phyloP scores from a whole-genome alignment of 2,329 filamentous ascomycete genomes.

The Fragosphaeria purpurea region DNA sequence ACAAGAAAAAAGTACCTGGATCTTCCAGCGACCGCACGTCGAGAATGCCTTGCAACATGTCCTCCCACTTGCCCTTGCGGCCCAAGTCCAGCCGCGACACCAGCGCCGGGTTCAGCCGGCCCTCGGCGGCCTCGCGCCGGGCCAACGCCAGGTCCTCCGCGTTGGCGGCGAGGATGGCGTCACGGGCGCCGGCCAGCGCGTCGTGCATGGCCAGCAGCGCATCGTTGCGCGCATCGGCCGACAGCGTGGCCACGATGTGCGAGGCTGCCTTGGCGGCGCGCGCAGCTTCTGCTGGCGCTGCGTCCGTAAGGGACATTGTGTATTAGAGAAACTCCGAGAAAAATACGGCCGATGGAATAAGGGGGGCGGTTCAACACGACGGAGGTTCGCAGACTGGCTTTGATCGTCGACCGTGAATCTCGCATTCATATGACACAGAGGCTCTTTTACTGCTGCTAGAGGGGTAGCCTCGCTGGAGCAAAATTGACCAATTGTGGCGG shows the following conservation, averaged over 20 bases:
- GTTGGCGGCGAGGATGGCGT: conserved; percentile 79
- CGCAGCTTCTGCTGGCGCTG: conserved; percentile 67
- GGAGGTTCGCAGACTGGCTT: too few relatives aligned
- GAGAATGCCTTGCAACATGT: conserved; percentile 91
- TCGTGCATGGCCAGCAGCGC: conserved; percentile 75
- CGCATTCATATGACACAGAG: too few relatives aligned
- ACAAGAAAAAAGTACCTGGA: conserved; percentile 52
- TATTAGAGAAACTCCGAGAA: background rate
- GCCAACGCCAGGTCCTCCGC: conserved; percentile 70
- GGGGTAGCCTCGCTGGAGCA: too few relatives aligned
- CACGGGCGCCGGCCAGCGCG: conserved; percentile 59
- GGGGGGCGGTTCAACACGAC: too few relatives aligned
- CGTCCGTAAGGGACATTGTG: conserved; percentile 80
- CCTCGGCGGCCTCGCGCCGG: conserved; percentile 55
- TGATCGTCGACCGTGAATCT: too few relatives aligned
- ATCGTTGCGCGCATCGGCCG: conserved; percentile 66
- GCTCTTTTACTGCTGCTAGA: too few relatives aligned
- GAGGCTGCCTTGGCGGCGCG: conserved; percentile 71
- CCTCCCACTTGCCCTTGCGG: conserved; percentile 85
- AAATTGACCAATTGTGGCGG: too few relatives aligned
- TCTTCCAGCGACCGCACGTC: conserved; percentile 79
- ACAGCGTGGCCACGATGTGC: conserved; percentile 69
- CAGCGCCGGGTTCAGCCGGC: conserved; percentile 68
- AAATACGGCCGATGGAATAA: too few relatives aligned
- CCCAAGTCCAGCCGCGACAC: conserved; percentile 81